A percentile compares a stretch with the other conserved stretches of the same genome.
Conservation (phyloP, 1,284 basidiomycete species). For the Amylostereum areolatum region DNA sequence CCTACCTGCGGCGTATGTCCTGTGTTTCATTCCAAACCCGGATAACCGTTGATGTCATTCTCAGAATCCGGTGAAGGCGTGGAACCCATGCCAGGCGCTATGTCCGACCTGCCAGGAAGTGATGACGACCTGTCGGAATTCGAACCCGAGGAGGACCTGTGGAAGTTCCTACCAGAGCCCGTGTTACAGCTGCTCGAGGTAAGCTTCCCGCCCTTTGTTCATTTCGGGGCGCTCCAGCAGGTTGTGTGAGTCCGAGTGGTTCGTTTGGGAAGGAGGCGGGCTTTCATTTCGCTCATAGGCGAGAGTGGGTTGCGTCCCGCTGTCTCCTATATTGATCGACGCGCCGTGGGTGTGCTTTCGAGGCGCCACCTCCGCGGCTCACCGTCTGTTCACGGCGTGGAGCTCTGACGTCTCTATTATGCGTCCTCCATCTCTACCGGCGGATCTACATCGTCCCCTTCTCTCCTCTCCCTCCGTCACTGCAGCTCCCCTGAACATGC, state of each 20-base stretch:
- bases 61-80: constrained; percentile 53
- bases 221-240: constrained; percentile 1
- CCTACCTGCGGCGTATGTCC: constrained; percentile 61
- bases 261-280: no score
- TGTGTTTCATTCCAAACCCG: constrained; percentile 3
- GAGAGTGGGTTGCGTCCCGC: no score
- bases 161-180: constrained; percentile 31
- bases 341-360: no score
- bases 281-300: no score
- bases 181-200: constrained; percentile 32
- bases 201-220: constrained; percentile 6
- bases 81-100: constrained; percentile 31
- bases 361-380: no score
- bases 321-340: no score
- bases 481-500: constrained; percentile 12
- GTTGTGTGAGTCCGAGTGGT: constrained; percentile 8
- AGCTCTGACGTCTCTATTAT: neutral
- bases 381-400: constrained; percentile 5
- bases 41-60: constrained; percentile 3
- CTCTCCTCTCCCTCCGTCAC: neutral
- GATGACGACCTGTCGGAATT: constrained; percentile 26
- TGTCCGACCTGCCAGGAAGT: constrained; percentile 21
- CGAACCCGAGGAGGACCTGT: constrained; percentile 18
- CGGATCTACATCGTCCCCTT: neutral
- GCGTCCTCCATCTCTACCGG: neutral